phyloP scores from a whole-genome alignment of 78 protist genomes.

The Chrysochromulina tobinii region DNA sequence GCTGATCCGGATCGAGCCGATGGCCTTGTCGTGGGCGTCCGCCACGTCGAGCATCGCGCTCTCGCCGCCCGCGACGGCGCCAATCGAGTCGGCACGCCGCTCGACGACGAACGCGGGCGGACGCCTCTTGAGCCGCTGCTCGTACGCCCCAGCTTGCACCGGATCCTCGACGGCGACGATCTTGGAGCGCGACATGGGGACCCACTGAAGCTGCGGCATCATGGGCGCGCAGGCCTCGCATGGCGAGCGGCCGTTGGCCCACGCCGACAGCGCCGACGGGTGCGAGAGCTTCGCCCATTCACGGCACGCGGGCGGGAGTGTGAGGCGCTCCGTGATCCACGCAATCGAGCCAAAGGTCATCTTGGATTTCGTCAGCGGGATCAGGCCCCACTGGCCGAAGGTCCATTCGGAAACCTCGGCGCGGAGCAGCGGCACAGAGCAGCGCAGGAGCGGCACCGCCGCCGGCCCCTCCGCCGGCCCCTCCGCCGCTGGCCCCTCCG shows the following conservation, averaged over 20 bases:
- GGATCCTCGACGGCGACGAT: constrained; percentile 1
- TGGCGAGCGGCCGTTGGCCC: not conserved
- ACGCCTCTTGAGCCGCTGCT: constrained; percentile 31
- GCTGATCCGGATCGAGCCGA: not conserved
- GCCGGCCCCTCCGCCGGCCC: not conserved
- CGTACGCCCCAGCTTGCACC: constrained; percentile 25
- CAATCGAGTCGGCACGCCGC: not conserved
- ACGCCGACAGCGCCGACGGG: not conserved
- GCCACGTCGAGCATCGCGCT: no score
- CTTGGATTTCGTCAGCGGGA: not conserved
- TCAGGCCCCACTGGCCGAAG: not conserved
- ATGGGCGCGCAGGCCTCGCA: not conserved
- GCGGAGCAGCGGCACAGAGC: not conserved
- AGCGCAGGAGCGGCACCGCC: not conserved
- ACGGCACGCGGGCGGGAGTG: not conserved
- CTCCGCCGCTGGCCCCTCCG: no score
- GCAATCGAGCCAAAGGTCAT: not conserved
- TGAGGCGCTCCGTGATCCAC: not conserved
- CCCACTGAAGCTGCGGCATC: not conserved
- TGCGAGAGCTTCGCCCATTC: not conserved
- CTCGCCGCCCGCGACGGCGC: not conserved
- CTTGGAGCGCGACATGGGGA: not conserved
- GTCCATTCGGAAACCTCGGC: not conserved
- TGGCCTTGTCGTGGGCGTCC: no score
- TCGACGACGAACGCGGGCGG: constrained; percentile 13